These are phyloP conservation scores for Lunasporangiospora selenospora DNA, from an alignment of 192 early-diverging fungal genomes.

Conservation along the genomic window DNA sequence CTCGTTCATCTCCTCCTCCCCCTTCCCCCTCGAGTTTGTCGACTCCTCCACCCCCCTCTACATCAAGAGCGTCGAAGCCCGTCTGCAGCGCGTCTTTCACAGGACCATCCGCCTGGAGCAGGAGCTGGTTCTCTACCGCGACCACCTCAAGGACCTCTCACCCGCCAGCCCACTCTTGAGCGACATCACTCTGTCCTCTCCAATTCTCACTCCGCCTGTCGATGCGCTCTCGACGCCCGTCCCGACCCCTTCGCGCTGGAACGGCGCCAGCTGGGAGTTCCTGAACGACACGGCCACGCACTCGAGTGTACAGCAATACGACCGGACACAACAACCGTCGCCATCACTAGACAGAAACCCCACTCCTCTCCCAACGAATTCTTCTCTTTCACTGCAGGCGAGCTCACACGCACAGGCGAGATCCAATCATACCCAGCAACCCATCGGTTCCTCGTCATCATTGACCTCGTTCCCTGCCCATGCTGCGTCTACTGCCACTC, in stretches of 20 bases:
- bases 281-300: constrained; percentile 31
- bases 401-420: constrained; percentile 3
- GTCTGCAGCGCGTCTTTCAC: constrained; percentile 31
- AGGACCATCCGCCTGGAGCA: constrained; percentile 38
- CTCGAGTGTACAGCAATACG: constrained; percentile 21
- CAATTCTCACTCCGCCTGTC: constrained; percentile 44
- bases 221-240: constrained; percentile 36
- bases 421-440: constrained; percentile 8
- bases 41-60: constrained; percentile 31
- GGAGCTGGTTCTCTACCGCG: constrained; percentile 19
- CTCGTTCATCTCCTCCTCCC: constrained; percentile 21
- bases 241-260: constrained; percentile 26
- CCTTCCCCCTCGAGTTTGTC: constrained; percentile 41
- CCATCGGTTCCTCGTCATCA: constrained; percentile 17
- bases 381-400: neutral
- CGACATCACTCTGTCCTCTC: constrained; percentile 29
- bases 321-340: constrained; percentile 1
- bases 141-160: constrained; percentile 3
- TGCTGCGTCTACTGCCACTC: neutral
- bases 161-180: constrained; percentile 12
- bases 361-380: too few species aligned
- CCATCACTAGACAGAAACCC: too few species aligned
- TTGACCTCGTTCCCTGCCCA: constrained; percentile 7
- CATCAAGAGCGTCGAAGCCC: constrained; percentile 32
- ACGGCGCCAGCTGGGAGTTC: constrained; percentile 35